Percentiles rank a stretch among this genome's conserved stretches.
These are phyloP conservation scores for Anisodus acutangulus DNA, from an alignment of 257 asterid genomes.

Conservation along the genomic window DNA sequence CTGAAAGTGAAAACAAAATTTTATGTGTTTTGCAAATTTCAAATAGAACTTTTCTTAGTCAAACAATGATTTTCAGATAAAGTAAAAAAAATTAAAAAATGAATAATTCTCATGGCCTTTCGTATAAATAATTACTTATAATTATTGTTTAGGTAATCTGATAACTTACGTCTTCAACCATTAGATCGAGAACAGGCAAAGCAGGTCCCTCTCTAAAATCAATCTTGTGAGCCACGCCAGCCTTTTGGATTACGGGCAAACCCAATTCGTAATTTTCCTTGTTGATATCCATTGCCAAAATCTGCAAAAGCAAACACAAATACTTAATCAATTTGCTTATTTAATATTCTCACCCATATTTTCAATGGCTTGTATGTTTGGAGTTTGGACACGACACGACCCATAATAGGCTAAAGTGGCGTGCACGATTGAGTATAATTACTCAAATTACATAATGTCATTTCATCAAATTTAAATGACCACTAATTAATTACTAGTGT, in stretches of 20 bases:
- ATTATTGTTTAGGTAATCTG: neutral
- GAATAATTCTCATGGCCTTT: neutral
- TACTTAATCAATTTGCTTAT: no score
- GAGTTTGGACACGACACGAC: neutral
- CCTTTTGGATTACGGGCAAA: slow-evolving; percentile 69
- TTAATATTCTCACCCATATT: no score
- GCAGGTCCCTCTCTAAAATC: slow-evolving; percentile 86
- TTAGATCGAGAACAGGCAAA: slow-evolving; percentile 66
- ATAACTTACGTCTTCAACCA: slow-evolving; percentile 56
- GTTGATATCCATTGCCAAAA: slow-evolving; percentile 90
- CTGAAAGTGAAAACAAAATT: no score
- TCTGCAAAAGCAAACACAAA: slow-evolving; percentile 46
- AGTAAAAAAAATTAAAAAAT: no score
- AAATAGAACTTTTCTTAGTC: no score
- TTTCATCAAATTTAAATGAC: neutral
- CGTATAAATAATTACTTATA: neutral
- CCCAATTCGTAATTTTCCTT: slow-evolving; percentile 81
- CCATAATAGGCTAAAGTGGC: neutral
- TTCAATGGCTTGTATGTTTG: neutral
- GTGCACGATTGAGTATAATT: neutral
- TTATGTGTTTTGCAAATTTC: no score
- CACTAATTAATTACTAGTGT: neutral
- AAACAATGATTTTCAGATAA: no score
- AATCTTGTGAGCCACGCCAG: slow-evolving; percentile 87
- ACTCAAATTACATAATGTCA: neutral